These are phyloP conservation scores for Aegilops speltoides DNA, from an alignment of 176 grass and related monocot genomes.

Conservation along the genomic window DNA sequence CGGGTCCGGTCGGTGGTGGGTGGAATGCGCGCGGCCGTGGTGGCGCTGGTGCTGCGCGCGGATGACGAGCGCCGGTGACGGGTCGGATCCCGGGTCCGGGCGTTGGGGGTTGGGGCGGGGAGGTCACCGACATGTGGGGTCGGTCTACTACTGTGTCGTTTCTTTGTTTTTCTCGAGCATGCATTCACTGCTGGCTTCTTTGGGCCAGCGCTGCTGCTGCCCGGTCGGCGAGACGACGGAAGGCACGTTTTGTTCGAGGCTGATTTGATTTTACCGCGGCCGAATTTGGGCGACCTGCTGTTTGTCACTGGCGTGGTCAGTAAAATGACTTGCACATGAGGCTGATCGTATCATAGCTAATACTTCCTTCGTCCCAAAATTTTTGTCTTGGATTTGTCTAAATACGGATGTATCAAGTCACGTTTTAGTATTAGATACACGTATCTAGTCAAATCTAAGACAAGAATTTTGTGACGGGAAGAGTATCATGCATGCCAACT, in stretches of 20 bases:
- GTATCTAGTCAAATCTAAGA: no score
- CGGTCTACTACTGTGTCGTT: not conserved
- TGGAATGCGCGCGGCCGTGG: not conserved
- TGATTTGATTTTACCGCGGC: not conserved
- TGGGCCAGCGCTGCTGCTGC: not conserved
- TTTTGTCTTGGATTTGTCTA: no score
- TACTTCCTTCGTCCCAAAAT: no score
- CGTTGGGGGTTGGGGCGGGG: not conserved
- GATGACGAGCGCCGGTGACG: not conserved
- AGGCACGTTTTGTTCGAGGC: conserved; percentile 6
- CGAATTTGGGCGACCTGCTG: not conserved
- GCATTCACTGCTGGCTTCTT: conserved; percentile 9
- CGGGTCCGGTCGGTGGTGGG: conserved; percentile 5
- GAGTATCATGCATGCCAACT: no score
- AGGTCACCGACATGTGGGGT: not conserved
- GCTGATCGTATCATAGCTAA: no score
- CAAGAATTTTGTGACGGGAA: no score
- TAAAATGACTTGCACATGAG: no score
- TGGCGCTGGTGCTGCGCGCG: not conserved
- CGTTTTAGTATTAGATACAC: no score
- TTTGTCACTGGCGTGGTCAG: no score
- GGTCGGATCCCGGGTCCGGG: not conserved
- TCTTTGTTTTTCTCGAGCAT: conserved; percentile 1
- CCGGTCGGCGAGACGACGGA: not conserved
- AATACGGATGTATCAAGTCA: no score